Evolutionary conservation across 192 early-diverging fungal species (phyloP), one percentile per base, ranked within the genome.

Genomic region (Chytriomyces sp.): DNA sequence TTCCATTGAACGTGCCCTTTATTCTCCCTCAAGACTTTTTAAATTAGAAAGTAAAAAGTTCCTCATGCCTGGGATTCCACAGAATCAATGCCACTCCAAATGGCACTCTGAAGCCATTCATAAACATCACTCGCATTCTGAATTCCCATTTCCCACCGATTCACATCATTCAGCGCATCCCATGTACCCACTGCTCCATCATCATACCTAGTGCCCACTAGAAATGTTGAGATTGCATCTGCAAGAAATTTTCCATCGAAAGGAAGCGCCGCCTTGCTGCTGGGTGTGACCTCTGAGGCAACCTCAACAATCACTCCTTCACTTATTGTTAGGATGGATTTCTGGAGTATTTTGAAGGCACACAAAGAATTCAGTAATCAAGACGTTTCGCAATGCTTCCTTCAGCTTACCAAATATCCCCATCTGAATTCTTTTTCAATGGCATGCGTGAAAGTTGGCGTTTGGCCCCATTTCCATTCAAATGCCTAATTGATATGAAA

Each of bases 401-500:
- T 35, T 35, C 28, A 11, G 43, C 69, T 57, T 66, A 80, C 80
- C 71, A 79, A 50, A 50, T 45, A n/a, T 24, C 67, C 81, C 81
- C 81, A 82, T n/a, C 26, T 5, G 62, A 81, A 82, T 13, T 1
- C 10, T 7, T 79, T 24, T 35, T 83, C 73, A 7, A 85, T 59
- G 50, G 64, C 57, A 50, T 85, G 80, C 8, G 78, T 89, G 77
- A 98, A 98, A 76, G 93, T 90, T 35, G 96, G 96, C 7, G 96
- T 97, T 85, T 96, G 94, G 6, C 93, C 95, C 68, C 86, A 96
- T 65, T 90, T 91, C 95, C 96, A 98, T 43, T 95, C 91, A 93
- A 93, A 95, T 9, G 90, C 84, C 78, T 85, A 48, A 5, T 47
- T 13, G 0, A 78, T 3, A 45, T n/a, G 24, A 20, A 18, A 45